Conservation (phyloP, 2,329 filamentous ascomycete genomes). For the Phoma sp. region DNA sequence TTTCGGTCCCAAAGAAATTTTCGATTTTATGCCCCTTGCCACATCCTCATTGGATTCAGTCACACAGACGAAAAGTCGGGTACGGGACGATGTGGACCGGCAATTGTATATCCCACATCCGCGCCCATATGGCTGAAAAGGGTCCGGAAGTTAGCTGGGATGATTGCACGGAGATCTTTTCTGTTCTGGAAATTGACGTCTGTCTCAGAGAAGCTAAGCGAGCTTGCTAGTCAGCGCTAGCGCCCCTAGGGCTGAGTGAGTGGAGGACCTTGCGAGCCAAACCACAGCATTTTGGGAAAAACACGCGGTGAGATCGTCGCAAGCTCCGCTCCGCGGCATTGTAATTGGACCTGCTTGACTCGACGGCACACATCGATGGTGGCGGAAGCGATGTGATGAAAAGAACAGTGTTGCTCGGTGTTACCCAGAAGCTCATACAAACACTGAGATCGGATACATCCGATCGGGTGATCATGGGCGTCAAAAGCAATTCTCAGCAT, state of each 20-base stretch:
- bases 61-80: background rate
- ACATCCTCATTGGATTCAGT: background rate
- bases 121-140: slow-evolving; percentile 17
- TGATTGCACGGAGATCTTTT: slow-evolving; percentile 3
- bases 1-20: slow-evolving; percentile 9
- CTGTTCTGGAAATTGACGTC: background rate
- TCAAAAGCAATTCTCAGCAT: no score
- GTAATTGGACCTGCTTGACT: slow-evolving; percentile 6
- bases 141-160: slow-evolving; percentile 11
- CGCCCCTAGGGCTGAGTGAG: background rate
- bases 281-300: slow-evolving; percentile 9
- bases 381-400: slow-evolving; percentile 9
- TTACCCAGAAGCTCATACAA: slow-evolving; percentile 5
- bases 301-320: slow-evolving; percentile 9
- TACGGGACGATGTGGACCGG: slow-evolving; percentile 8
- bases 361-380: background rate
- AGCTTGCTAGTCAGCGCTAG: background rate
- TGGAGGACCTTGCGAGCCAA: background rate
- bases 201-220: slow-evolving; percentile 1
- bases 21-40: background rate
- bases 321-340: slow-evolving; percentile 18
- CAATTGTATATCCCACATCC: slow-evolving; percentile 6
- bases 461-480: no score
- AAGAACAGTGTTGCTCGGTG: background rate
- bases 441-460: no score